A percentile compares a stretch with the other conserved stretches of the same genome.
phyloP scores from a whole-genome alignment of 257 asterid species.

The Fraxinus excelsior region DNA sequence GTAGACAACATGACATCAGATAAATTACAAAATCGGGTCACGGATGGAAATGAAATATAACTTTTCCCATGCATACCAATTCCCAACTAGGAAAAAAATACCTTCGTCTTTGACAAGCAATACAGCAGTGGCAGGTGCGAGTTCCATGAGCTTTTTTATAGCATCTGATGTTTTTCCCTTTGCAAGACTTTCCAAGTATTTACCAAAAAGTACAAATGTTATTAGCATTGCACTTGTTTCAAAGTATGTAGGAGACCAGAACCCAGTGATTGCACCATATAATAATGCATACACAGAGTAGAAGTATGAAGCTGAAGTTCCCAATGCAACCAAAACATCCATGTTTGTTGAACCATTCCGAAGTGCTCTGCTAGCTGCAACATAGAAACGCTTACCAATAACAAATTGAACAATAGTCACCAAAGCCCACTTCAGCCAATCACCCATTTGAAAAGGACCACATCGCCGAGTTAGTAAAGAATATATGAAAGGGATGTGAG shows the following conservation, averaged over 20 bases:
- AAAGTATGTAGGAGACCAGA: conserved; percentile 90
- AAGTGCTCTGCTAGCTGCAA: conserved; percentile 96
- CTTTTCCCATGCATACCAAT: not conserved
- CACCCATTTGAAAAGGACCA: conserved; percentile 98
- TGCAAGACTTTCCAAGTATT: conserved; percentile 89
- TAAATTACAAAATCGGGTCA: no score
- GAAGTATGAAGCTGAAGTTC: conserved; percentile 94
- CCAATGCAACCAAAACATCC: conserved; percentile 97
- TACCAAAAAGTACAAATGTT: conserved; percentile 91
- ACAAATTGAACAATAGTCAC: conserved; percentile 86
- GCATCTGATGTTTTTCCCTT: conserved; percentile 98
- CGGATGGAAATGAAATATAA: not conserved
- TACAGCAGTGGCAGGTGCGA: conserved; percentile 85
- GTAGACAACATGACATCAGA: no score
- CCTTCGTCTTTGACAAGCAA: conserved; percentile 75
- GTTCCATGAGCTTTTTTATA: conserved; percentile 92
- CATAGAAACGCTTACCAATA: conserved; percentile 93
- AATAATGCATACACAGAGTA: conserved; percentile 87
- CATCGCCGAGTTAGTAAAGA: conserved; percentile 78
- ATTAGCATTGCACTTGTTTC: conserved; percentile 99
- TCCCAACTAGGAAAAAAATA: conserved; percentile 21
- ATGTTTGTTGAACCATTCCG: conserved; percentile 93
- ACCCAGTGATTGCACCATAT: conserved; percentile 90
- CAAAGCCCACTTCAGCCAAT: conserved; percentile 94
- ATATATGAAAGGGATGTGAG: conserved; percentile 82